Evolutionary conservation across 331 rosid species (phyloP).

Genomic region (Malus hybrid): DNA sequence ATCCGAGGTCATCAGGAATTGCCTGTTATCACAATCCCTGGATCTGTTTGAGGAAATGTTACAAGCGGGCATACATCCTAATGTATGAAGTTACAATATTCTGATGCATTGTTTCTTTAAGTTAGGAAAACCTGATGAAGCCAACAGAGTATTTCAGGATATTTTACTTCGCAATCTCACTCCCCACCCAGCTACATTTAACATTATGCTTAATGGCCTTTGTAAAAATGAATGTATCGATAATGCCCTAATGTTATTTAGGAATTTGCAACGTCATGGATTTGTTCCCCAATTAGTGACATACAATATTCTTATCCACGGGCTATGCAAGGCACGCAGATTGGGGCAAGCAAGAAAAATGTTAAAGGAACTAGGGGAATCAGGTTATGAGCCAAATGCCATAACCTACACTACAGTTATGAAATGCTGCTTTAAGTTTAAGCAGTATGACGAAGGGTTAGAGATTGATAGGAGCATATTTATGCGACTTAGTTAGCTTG

Average conservation of each 20-base stretch:
- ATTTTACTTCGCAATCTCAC: constrained; percentile 22
- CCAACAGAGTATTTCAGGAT: constrained; percentile 44
- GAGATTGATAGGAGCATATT: too few species aligned
- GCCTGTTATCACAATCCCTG: constrained; percentile 26
- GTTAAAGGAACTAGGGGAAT: constrained; percentile 45
- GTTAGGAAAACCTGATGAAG: constrained; percentile 72
- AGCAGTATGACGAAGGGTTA: constrained; percentile 29
- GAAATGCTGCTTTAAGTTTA: constrained; percentile 52
- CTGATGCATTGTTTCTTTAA: constrained; percentile 66
- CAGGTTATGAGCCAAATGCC: constrained; percentile 42
- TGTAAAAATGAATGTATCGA: constrained; percentile 49
- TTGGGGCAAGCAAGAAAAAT: constrained; percentile 33
- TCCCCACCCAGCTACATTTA: constrained; percentile 41
- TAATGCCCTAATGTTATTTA: constrained; percentile 56
- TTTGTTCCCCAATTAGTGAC: constrained; percentile 54
- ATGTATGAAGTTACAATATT: constrained; percentile 69
- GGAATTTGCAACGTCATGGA: constrained; percentile 48
- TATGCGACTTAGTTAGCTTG: too few species aligned
- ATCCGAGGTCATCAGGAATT: constrained; percentile 41
- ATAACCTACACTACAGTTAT: constrained; percentile 61
- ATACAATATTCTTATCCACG: constrained; percentile 60
- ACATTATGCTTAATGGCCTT: constrained; percentile 64
- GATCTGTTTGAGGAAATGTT: constrained; percentile 68
- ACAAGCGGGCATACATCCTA: constrained; percentile 39
- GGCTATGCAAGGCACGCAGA: constrained; percentile 60